phyloP scores from a whole-genome alignment of 805 yeast species.

The Grigorovia yakushimaensis region DNA sequence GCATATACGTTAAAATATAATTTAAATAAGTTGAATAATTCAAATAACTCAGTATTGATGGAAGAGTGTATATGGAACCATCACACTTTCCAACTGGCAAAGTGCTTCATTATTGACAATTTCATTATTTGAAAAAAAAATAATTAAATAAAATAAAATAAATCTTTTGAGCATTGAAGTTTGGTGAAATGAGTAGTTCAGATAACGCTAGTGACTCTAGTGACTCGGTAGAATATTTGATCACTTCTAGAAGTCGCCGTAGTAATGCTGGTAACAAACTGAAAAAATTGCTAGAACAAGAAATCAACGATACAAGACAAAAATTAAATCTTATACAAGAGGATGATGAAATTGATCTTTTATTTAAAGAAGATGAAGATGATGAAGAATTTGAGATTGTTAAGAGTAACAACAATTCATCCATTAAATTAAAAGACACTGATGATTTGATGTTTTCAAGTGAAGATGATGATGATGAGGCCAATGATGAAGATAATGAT shows the following conservation, averaged over 20 bases:
- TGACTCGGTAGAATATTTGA: constrained; percentile 42
- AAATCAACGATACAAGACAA: constrained; percentile 36
- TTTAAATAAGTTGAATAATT: too few relatives aligned
- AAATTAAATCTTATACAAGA: constrained; percentile 40
- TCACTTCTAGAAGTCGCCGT: constrained; percentile 67
- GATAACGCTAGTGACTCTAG: constrained; percentile 2
- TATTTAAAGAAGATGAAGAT: constrained; percentile 56
- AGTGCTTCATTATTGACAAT: too few relatives aligned
- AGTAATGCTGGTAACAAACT: constrained; percentile 86
- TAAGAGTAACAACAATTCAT: constrained; percentile 7
- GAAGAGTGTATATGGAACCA: too few relatives aligned
- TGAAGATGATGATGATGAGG: constrained; percentile 31
- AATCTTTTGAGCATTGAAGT: background rate
- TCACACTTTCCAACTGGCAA: too few relatives aligned
- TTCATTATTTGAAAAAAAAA: too few relatives aligned
- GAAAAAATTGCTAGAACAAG: constrained; percentile 61
- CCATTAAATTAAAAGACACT: constrained; percentile 10
- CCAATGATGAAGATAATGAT: constrained; percentile 37
- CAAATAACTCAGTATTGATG: too few relatives aligned
- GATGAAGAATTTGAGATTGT: constrained; percentile 38
- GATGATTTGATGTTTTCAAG: constrained; percentile 26
- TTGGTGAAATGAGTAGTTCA: background rate
- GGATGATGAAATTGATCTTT: constrained; percentile 62
- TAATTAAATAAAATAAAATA: background rate
- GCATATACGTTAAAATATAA: too few relatives aligned